phyloP scores from a whole-genome alignment of 257 asterid genomes.

The Solanum microdontum region DNA sequence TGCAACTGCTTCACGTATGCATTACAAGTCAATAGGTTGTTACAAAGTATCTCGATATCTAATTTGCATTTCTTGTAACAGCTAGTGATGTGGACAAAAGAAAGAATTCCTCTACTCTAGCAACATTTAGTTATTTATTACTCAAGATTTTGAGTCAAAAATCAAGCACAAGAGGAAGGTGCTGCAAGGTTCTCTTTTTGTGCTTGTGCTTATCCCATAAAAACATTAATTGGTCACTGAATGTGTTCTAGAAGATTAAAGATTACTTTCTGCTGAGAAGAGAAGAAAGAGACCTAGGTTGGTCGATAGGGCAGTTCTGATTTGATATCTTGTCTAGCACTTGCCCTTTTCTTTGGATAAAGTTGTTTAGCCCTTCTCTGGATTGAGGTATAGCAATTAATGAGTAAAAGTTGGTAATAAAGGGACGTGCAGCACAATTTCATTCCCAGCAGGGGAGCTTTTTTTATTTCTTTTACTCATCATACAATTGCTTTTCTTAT shows the following conservation, averaged over 20 bases:
- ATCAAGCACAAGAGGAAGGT: neutral
- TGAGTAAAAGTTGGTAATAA: neutral
- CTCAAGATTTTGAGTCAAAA: neutral
- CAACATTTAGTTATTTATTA: neutral
- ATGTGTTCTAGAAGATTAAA: neutral
- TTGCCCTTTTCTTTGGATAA: neutral
- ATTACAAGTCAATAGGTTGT: neutral
- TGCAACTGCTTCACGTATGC: slow-evolving; percentile 29
- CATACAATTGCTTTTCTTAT: neutral
- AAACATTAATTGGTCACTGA: neutral
- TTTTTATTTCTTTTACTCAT: neutral
- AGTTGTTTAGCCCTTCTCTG: neutral
- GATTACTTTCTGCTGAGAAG: neutral
- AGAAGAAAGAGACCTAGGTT: neutral
- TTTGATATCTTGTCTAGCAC: neutral
- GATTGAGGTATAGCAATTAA: neutral
- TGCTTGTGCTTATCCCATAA: neutral
- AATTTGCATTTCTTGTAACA: neutral
- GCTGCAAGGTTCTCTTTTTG: neutral
- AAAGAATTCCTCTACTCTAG: neutral
- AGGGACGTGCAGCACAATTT: neutral
- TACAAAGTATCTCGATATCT: neutral
- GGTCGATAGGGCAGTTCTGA: neutral
- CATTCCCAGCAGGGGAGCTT: neutral
- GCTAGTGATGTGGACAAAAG: neutral